Base-by-base conservation (phyloP, 495 filamentous ascomycete genomes). In the Tirmania nivea region DNA sequence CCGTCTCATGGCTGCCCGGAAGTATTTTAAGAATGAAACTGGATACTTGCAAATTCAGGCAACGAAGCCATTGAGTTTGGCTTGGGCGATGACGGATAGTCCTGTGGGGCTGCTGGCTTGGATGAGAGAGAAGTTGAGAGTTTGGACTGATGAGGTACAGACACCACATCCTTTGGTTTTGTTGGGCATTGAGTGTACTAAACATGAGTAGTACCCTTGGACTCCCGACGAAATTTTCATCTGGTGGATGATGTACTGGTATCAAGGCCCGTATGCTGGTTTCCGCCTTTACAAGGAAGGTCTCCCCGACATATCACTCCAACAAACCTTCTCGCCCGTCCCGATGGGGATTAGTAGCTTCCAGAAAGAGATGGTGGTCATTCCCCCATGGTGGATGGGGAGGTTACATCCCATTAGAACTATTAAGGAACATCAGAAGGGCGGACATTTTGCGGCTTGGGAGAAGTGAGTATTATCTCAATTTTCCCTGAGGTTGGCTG, bases 51-150 rank as follows among this genome's bases (percentile, higher is more conserved):
- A 17, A 3, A 25, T 47, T 9, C 36, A 56, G 45, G 61, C 61
- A 35, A 80, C 78, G 10, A 78, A 77, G 55, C 80, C 79, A 1
- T 71, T 77, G 53, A 82, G 78, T 0, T 62, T 83, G 0, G 73
- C 73, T 16, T 73, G 74, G 45, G 71, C 64, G 1, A 67, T 82
- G 0, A 66, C 69, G 2, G 78, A 81, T 60, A 76, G 72, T 25
- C 80, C 80, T 3, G 71, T 81, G 14, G 78, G 69, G 8, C 64
- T 77, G 36, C 63, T 84, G 16, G 69, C 77, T 0, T 83, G 78
- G 78, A 75, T 84, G 48, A 75, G 76, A 54, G 80, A 82, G 63
- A 83, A 83, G 57, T 69, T 83, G 21, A 74, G 78, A 61, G 75
- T 77, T 57, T 84, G 79, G 80, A 76, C 75, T 1, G 78, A 83